Percentiles rank a stretch among this genome's conserved stretches.
phyloP scores from a whole-genome alignment of 2,329 filamentous ascomycete species.

The Xylariaceae sp. region DNA sequence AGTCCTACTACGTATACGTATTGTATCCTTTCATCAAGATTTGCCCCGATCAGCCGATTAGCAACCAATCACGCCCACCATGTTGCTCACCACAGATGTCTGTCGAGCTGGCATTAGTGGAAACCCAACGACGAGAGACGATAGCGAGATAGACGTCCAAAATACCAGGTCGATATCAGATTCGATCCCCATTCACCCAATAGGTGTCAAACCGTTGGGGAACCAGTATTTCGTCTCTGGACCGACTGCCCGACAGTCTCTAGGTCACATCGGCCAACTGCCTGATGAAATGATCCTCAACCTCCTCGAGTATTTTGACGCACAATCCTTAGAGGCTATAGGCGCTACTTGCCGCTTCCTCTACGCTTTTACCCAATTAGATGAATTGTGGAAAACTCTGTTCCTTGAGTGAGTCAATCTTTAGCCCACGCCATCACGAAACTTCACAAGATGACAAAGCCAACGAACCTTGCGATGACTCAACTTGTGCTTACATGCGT shows the following conservation, averaged over 20 bases:
- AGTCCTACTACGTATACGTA: neutral
- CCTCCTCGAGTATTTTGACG: conserved; percentile 75
- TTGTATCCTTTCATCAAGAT: conserved; percentile 2
- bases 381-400: conserved; percentile 87
- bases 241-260: conserved; percentile 66
- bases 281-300: conserved; percentile 81
- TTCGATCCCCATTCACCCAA: conserved; percentile 75
- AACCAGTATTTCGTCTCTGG: conserved; percentile 73
- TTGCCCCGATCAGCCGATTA: conserved; percentile 15
- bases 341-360: conserved; percentile 82
- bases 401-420: conserved; percentile 75
- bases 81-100: conserved; percentile 30
- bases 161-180: conserved; percentile 21
- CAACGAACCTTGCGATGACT: conserved; percentile 1
- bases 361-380: conserved; percentile 80
- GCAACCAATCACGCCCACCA: conserved; percentile 9
- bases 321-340: conserved; percentile 61
- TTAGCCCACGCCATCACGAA: conserved; percentile 3
- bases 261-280: conserved; percentile 67
- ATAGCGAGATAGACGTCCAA: conserved; percentile 13
- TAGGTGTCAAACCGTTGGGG: conserved; percentile 83
- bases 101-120: conserved; percentile 22
- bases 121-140: conserved; percentile 6
- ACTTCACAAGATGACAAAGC: neutral
- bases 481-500: neutral